Conservation (phyloP, 192 early-diverging fungal genomes). For the Gorgonomyces haynaldii region DNA sequence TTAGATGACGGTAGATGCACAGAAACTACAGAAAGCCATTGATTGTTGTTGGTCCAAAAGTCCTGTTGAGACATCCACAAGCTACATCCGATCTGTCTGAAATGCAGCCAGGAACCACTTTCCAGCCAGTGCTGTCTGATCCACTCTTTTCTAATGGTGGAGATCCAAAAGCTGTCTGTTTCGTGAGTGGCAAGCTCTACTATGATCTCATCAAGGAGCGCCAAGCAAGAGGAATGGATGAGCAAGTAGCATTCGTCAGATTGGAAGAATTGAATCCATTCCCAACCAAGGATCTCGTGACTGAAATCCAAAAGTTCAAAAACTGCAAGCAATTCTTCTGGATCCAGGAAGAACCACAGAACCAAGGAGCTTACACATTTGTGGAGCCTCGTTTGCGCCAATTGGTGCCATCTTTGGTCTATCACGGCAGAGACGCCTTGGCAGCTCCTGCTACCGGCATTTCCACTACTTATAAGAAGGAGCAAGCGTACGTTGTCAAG, state of each 20-base stretch:
- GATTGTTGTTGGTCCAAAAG: constrained; percentile 57
- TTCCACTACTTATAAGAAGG: constrained; percentile 51
- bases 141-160: constrained; percentile 26
- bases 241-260: constrained; percentile 68
- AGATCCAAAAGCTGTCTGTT: constrained; percentile 46
- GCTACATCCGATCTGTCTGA: constrained; percentile 65
- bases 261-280: constrained; percentile 90
- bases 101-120: constrained; percentile 76
- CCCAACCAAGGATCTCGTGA: constrained; percentile 56
- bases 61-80: constrained; percentile 34
- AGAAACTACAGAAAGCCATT: constrained; percentile 90
- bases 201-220: constrained; percentile 85
- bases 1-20: constrained; percentile 40
- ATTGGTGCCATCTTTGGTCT: constrained; percentile 53
- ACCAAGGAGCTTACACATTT: constrained; percentile 80
- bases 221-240: constrained; percentile 33
- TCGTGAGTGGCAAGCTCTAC: constrained; percentile 86
- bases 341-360: constrained; percentile 84
- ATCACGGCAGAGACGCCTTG: constrained; percentile 60
- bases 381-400: constrained; percentile 73
- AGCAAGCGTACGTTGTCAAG: constrained; percentile 32
- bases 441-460: constrained; percentile 77
- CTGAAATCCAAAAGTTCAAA: constrained; percentile 51
- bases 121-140: constrained; percentile 70
- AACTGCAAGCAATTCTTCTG: constrained; percentile 40